Evolutionary conservation across 2,329 filamentous ascomycete genomes (phyloP).

Genomic region (Verticillium klebahnii): DNA sequence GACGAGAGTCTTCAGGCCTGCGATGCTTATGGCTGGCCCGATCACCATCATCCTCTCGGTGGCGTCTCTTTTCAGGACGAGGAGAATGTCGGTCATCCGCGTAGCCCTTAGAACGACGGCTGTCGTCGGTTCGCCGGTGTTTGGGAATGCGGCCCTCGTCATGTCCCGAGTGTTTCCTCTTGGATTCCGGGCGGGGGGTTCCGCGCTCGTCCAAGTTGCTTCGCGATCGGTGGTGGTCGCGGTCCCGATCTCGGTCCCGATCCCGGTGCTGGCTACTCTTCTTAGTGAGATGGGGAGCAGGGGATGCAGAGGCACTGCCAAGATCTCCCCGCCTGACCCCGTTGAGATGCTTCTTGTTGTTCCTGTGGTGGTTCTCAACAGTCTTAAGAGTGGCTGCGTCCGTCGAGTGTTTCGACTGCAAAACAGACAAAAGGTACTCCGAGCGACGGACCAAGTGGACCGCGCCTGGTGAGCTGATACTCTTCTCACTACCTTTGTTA

Average conservation of each 20-base stretch:
- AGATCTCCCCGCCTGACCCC: constrained; percentile 56
- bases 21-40: constrained; percentile 25
- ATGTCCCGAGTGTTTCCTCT: constrained; percentile 55
- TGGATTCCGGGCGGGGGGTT: constrained; percentile 48
- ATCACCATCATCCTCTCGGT: constrained; percentile 21
- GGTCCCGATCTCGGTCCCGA: constrained; percentile 43
- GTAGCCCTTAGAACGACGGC: constrained; percentile 30
- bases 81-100: constrained; percentile 29
- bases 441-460: constrained; percentile 93
- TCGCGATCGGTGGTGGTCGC: constrained; percentile 46
- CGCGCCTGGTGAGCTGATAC: constrained; percentile 89
- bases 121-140: constrained; percentile 35
- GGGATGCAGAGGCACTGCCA: constrained; percentile 65
- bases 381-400: constrained; percentile 72
- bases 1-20: constrained; percentile 28
- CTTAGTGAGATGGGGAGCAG: constrained; percentile 53
- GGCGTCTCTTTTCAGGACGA: constrained; percentile 22
- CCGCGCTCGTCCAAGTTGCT: constrained; percentile 47
- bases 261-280: constrained; percentile 42
- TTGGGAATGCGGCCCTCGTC: constrained; percentile 40
- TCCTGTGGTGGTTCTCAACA: constrained; percentile 90
- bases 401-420: constrained; percentile 78
- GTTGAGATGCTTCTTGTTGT: constrained; percentile 74
- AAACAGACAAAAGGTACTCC: constrained; percentile 91
- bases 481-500: constrained; percentile 70